Conservation (phyloP, 306 rosid genomes). For the Luffa aegyptiaca region DNA sequence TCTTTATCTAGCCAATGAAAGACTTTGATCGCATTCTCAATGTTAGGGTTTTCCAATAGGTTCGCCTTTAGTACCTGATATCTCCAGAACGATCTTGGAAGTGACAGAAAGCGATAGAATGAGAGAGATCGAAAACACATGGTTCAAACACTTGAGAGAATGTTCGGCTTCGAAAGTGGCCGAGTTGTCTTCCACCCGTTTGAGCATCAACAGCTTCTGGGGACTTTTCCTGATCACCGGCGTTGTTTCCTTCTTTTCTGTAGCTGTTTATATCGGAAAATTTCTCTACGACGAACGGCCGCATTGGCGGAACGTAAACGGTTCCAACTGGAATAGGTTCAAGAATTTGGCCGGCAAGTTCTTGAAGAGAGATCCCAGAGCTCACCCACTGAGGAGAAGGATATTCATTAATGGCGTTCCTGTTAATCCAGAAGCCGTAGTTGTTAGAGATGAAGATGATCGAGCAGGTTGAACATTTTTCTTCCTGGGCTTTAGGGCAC, state of each 20-base stretch:
- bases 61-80: constrained; percentile 18
- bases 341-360: too few relatives aligned
- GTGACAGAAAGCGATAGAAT: constrained; percentile 10
- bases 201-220: constrained; percentile 25
- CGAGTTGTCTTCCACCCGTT: constrained; percentile 11
- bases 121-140: neutral
- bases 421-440: too few relatives aligned
- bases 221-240: constrained; percentile 19
- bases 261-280: neutral
- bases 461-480: too few relatives aligned
- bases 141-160: neutral
- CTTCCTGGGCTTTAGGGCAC: too few relatives aligned
- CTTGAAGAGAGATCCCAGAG: too few relatives aligned
- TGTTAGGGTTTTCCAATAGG: constrained; percentile 15
- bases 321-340: too few relatives aligned
- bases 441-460: too few relatives aligned
- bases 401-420: too few relatives aligned
- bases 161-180: constrained; percentile 4
- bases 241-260: neutral
- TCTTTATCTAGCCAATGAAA: too few relatives aligned
- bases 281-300: neutral
- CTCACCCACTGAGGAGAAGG: too few relatives aligned
- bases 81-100: constrained; percentile 14
- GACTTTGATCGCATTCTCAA: too few relatives aligned
- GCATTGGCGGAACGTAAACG: too few relatives aligned